Conservation (phyloP, 1,139 yeast species). For the Scheffersomyces lignicola region DNA sequence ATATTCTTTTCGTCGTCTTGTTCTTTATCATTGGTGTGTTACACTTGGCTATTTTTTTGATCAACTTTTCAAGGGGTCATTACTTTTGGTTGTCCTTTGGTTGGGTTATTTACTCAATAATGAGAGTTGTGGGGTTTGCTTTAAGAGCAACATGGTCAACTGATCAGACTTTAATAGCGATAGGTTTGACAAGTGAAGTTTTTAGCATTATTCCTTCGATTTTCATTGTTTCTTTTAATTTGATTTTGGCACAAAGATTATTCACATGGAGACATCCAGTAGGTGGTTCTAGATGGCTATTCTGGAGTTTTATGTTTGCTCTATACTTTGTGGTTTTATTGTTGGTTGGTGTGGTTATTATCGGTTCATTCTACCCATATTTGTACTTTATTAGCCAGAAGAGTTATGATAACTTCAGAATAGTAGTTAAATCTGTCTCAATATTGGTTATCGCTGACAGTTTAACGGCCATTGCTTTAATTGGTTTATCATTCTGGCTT, state of each 20-base stretch:
- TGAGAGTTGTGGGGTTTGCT: slow-evolving; percentile 33
- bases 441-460: slow-evolving; percentile 35
- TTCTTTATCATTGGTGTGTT: slow-evolving; percentile 26
- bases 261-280: slow-evolving; percentile 52
- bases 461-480: slow-evolving; percentile 35
- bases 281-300: slow-evolving; percentile 40
- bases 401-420: slow-evolving; percentile 24
- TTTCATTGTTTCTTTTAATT: slow-evolving; percentile 36
- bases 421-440: slow-evolving; percentile 31
- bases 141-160: slow-evolving; percentile 31
- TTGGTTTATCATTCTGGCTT: slow-evolving; percentile 40
- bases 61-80: slow-evolving; percentile 38
- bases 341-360: slow-evolving; percentile 33
- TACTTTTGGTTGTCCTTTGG: slow-evolving; percentile 32
- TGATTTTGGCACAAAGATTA: slow-evolving; percentile 42
- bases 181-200: slow-evolving; percentile 35
- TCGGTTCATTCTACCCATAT: slow-evolving; percentile 38
- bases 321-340: slow-evolving; percentile 31
- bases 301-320: slow-evolving; percentile 35
- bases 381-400: slow-evolving; percentile 25
- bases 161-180: slow-evolving; percentile 22
- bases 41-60: slow-evolving; percentile 27
- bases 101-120: slow-evolving; percentile 30
- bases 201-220: slow-evolving; percentile 36
- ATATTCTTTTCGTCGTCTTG: slow-evolving; percentile 29